Evolutionary conservation across 2,329 filamentous ascomycete genomes (phyloP), one percentile per base, ranked within the genome.

Genomic region (Tympanopsis confertula): DNA sequence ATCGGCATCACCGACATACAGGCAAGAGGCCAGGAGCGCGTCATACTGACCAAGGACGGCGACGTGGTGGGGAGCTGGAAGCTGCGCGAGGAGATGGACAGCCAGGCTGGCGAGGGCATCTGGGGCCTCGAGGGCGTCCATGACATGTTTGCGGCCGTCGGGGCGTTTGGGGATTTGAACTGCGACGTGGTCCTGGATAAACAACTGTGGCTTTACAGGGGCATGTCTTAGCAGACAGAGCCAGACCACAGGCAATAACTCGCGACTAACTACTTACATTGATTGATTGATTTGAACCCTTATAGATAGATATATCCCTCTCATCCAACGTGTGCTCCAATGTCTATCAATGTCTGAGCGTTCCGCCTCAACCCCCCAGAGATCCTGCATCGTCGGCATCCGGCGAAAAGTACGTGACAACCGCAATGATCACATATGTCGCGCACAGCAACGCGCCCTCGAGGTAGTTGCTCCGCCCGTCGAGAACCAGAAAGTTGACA

Each of bases 401-500:
- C 1, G 62, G 62, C 41, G 62, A 65, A 42, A 63, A 65, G 50
- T 60, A 64, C 4, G 61, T 59, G 5, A 57, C 56, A 0, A 65
- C 55, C 1, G 59, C 65, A 43, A 74, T 70, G 19, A 73, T 72
- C 2, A 68, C 53, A 50, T 72, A 74, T 24, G 66, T 68, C 2
- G 66, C 65, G 46, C 68, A 68, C 45, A 74, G 58, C 26, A 74
- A 49, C 1, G 68, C 69, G 15, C 80, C 80, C 54, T 83, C 78
- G 44, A 85, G 66, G 44, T 80, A 82, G 48, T 82, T 82, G 48
- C 71, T 78, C 45, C 80, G 69, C 13, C 81, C 82, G 47, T 83
- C 80, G 19, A 82, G 67, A 38, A 86, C 79, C n/a, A 86, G 61
- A 47, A 85, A 78, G 54, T 84, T 85, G 49, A 86, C 81, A 35